Evolutionary conservation across 2,329 filamentous ascomycete genomes (phyloP), one percentile per base, ranked within the genome.

Genomic region (Neonectria hederae): DNA sequence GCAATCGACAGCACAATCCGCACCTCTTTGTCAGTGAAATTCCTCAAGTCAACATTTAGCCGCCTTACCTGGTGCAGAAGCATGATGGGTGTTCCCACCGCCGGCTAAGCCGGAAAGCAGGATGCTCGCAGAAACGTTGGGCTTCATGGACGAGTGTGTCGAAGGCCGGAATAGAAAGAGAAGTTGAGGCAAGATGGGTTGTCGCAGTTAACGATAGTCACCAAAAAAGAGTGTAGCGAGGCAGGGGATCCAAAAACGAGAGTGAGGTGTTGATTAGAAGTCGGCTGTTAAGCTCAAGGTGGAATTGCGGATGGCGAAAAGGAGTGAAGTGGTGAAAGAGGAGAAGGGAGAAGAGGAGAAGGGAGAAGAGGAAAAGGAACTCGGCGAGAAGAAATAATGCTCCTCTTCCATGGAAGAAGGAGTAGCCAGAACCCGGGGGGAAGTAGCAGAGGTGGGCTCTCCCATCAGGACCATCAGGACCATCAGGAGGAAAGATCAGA

Each of bases 171-270:
- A 30, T 19, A 60, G 66, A 66, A 52, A 65, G 64, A 54, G 58
- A 59, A 65, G 53, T 52, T 65, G 63, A 64, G 51, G 52, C n/a
- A 70, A 70, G 73, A 69, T 68, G 72, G 60, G 69, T 66, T 70
- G 71, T 74, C 68, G 69, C 69, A 62, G 65, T 72, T 75, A 76
- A 76, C 71, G 74, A 75, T 76, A 68, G 71, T 71, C 69, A 73
- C 75, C 75, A 75, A 76, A 74, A 74, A 75, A 52, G 65, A 70
- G 65, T 45, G 69, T 62, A 66, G 59, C 35, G 24, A 62, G 54
- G 46, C 59, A 54, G 40, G 63, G 57, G 69, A 71, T 76, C 76
- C 75, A 78, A 79, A 76, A 76, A 75, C 54, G 75, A 72, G 66
- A 69, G 68, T 43, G 62, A 66, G 67, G 70, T 68, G 42, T 58